Base-by-base conservation (phyloP, 805 yeast species). In the Candida insectorum region DNA sequence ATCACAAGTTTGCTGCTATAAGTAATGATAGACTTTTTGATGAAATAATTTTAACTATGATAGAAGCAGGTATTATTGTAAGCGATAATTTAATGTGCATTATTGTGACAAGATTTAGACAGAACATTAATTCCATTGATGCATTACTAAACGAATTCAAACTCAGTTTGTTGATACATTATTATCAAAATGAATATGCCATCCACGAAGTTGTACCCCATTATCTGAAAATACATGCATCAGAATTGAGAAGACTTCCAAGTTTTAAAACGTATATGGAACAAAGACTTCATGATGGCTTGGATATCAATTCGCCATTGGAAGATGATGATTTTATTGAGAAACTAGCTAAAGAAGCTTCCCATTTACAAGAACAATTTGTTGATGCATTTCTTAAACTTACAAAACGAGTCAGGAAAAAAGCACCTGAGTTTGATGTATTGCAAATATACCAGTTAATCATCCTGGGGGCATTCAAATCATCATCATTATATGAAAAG, bases 51-150 rank as follows among this genome's bases (percentile, higher is more conserved):
- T 44, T 63, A 21, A n/a, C n/a, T n/a, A n/a, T n/a, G n/a, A 20
- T 20, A 20, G 26, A 28, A 8, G 26, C 30, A 4, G 34, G 29
- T 9, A 39, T 58, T 13, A 31, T 54, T 5, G 34, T 62, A 2
- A 58, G 55, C 28, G 52, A 57, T 2, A 44, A 34, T 7, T 29
- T 55, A 12, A 30, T 52, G 7, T 39, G 58, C 7, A 54, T 64
- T 8, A 47, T 66, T 10, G 43, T 60, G 24, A 48, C 48, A 24
- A 42, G 73, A 24, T 65, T 65, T 34, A 54, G 57, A 29, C 54
- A 58, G 39, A 49, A 66, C 22, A 65, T 63, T 43, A 65, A 63
- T 37, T 65, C 71, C 9, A 62, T 66, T 30, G 71, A 66, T 39
- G 47, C 56, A 21, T 48, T 66, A 30, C 52, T 64, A 11, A 50